Base-by-base conservation (phyloP, 495 filamentous ascomycete genomes). In the Platismatia glauca region DNA sequence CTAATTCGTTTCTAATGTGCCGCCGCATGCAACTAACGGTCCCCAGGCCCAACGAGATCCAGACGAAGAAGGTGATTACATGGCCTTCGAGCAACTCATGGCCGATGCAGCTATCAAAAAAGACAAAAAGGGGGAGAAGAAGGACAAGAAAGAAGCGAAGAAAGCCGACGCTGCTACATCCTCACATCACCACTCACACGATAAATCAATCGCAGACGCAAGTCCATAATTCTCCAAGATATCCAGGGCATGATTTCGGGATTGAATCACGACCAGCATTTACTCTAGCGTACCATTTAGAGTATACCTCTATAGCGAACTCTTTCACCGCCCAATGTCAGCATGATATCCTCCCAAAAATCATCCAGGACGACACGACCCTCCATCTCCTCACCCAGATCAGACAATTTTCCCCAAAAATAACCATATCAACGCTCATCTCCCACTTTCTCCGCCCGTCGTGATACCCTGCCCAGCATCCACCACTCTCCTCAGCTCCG, bases 61-160 rank as follows among this genome's bases (percentile, higher is more conserved):
- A 46, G 95, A 97, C 50, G 94, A 99, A 77, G 94, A 97, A 78
- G 94, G 93, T 65, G 93, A 97, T 61, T 97, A 95, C 78, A 95
- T 97, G 86, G 93, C 90, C 24, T 99, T 99, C 69, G 94, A 99
- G 73, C 90, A 97, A 74, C 85, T 99, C 35, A 95, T 99, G 76
- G 91, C 94, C 38, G 94, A 99, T 71, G 93, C 95, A 8, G 89
- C 89, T 55, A 86, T 89, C 58, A 97, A 97, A 83, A 95, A 96
- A 74, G 82, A 81, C 71, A 84, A 86, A 71, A 78, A 82, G 31
- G 77, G 84, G 34, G 79, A 82, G 37, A 87, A 90, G 73, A 88
- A 90, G 75, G 86, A 89, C 70, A 81, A 87, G 68, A 84, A 88
- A 71, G 82, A 89, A 33, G 41, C 60, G 41, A 87, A 90, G 87